Conservation (phyloP, 1,139 yeast genomes). For the Yamadazyma friedrichii region DNA sequence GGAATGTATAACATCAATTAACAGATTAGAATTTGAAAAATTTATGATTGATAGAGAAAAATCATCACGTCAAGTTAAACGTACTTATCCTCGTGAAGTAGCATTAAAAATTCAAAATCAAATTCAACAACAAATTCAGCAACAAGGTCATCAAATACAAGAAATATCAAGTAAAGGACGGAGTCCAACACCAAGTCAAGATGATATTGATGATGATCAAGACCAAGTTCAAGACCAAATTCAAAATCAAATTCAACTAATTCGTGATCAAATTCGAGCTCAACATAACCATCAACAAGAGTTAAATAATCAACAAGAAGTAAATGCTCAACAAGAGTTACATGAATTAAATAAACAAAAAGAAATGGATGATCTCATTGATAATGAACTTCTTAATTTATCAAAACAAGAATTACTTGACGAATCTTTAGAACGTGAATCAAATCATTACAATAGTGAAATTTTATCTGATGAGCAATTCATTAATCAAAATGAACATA, state of each 20-base stretch:
- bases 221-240: not conserved
- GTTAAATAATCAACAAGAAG: not conserved
- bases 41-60: not conserved
- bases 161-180: no score
- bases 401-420: not conserved
- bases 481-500: no score
- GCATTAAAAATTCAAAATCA: not conserved
- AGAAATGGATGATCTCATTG: not conserved
- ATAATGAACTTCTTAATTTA: constrained; percentile 1
- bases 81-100: no score
- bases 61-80: no score
- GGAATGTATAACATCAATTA: constrained; percentile 20
- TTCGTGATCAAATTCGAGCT: not conserved
- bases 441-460: no score
- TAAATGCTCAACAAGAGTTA: not conserved
- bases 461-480: no score
- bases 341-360: not conserved
- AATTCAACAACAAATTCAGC: not conserved
- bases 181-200: no score
- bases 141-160: no score
- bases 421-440: not conserved
- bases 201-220: not conserved
- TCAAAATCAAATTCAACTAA: not conserved
- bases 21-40: constrained; percentile 12
- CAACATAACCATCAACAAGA: not conserved